Evolutionary conservation across 2,329 filamentous ascomycete species (phyloP).

Genomic region (Cordyceps cateniannulata): DNA sequence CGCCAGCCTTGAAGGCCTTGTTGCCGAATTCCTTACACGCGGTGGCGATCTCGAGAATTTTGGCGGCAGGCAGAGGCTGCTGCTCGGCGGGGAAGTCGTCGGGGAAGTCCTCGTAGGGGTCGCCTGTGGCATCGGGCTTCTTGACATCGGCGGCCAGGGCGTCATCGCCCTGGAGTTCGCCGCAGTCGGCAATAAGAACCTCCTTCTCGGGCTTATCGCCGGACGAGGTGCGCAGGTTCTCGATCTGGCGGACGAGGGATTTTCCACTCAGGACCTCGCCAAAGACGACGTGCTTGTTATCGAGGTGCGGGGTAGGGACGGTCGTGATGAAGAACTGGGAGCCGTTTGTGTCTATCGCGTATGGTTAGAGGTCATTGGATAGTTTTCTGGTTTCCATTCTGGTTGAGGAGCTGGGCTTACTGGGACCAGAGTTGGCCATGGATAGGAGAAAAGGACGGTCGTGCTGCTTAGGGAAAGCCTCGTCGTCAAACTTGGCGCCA

Average conservation of each 20-base stretch:
- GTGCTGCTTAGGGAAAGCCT: conserved; percentile 91
- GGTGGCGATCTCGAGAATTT: conserved; percentile 70
- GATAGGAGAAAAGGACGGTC: conserved; percentile 88
- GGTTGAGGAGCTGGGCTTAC: conserved; percentile 37
- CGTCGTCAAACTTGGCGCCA: conserved; percentile 92
- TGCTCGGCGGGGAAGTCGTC: conserved; percentile 63
- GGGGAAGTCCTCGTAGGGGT: conserved; percentile 92
- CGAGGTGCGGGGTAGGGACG: conserved; percentile 86
- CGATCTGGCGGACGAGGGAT: conserved; percentile 81
- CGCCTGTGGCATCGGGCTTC: conserved; percentile 72
- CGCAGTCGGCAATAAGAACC: conserved; percentile 73
- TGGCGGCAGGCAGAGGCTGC: conserved; percentile 56
- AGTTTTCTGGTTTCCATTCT: neutral
- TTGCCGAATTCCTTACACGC: conserved; percentile 92
- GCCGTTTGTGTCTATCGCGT: conserved; percentile 69
- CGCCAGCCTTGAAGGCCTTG: conserved; percentile 77
- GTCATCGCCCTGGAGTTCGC: conserved; percentile 69
- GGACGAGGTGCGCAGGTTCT: conserved; percentile 68
- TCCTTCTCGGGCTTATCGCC: conserved; percentile 74
- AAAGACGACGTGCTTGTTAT: conserved; percentile 96
- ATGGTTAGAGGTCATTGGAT: conserved; percentile 8
- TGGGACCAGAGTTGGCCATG: conserved; percentile 96
- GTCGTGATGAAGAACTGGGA: conserved; percentile 99
- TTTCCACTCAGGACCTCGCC: conserved; percentile 92
- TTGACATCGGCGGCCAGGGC: conserved; percentile 62